Percentiles rank a stretch among this genome's conserved stretches.
phyloP scores from a whole-genome alignment of 208 protist genomes.

The Entamoeba dispar region DNA sequence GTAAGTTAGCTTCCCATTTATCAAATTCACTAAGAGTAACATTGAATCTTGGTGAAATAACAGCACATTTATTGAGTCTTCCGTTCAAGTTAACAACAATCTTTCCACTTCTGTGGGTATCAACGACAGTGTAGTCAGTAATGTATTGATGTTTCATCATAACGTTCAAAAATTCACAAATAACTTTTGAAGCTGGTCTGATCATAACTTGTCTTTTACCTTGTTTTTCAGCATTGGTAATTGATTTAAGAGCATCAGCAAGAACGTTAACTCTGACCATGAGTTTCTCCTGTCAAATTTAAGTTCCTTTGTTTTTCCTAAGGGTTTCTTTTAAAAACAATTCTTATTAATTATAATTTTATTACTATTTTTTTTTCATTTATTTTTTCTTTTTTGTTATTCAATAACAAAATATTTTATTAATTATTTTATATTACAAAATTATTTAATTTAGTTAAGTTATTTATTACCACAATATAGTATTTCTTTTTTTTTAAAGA shows the following conservation, averaged over 20 bases:
- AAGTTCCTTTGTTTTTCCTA: no score
- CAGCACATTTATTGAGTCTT: conserved; percentile 98
- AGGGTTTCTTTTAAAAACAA: no score
- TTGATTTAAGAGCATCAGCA: conserved; percentile 85
- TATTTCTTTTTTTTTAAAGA: no score
- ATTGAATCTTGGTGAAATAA: conserved; percentile 95
- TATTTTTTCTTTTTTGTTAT: no score
- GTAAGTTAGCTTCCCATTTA: no score
- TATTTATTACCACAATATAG: no score
- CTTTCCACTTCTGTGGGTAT: conserved; percentile 97
- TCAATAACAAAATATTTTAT: no score
- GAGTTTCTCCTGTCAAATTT: background rate
- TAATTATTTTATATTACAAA: no score
- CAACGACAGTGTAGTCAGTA: conserved; percentile 98
- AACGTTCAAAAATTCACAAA: conserved; percentile 96
- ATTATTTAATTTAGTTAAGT: no score
- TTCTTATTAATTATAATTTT: no score
- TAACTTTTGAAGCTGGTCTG: conserved; percentile 92
- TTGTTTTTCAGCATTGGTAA: conserved; percentile 89
- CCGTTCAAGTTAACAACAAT: conserved; percentile 98
- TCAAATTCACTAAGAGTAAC: conserved; percentile 73
- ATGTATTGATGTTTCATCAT: conserved; percentile 99
- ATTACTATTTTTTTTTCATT: no score
- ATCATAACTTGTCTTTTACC: conserved; percentile 98
- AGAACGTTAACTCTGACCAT: conserved; percentile 97